Evolutionary conservation across 2,329 filamentous ascomycete genomes (phyloP).

Genomic region (Ophiobolus disseminans): DNA sequence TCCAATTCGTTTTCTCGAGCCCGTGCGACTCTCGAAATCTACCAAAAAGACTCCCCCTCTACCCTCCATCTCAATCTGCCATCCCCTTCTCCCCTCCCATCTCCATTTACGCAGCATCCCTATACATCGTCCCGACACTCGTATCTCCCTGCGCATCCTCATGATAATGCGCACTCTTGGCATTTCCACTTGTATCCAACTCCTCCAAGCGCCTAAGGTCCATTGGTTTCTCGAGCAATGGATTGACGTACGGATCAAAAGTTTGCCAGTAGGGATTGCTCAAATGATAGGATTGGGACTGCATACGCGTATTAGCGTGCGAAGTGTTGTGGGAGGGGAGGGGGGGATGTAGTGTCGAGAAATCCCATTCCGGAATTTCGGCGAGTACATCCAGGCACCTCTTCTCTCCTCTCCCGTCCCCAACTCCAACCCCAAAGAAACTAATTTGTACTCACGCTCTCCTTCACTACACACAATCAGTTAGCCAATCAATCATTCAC

Average conservation of each 20-base stretch:
- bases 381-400: neutral
- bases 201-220: slow-evolving; percentile 73
- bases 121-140: slow-evolving; percentile 24
- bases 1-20: no score
- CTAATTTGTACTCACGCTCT: slow-evolving; percentile 57
- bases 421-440: no score
- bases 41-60: no score
- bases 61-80: neutral
- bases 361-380: no score
- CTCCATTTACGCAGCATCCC: slow-evolving; percentile 15
- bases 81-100: neutral
- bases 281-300: slow-evolving; percentile 53
- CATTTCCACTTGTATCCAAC: slow-evolving; percentile 61
- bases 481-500: no score
- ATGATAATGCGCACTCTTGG: slow-evolving; percentile 25
- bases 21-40: no score
- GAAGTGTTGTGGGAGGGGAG: neutral
- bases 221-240: slow-evolving; percentile 72
- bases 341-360: no score
- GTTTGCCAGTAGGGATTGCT: slow-evolving; percentile 77
- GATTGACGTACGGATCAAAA: slow-evolving; percentile 76
- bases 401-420: neutral
- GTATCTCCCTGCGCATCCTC: slow-evolving; percentile 27
- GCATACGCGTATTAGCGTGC: neutral
- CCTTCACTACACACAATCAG: no score